Conservation (phyloP, 2,329 filamentous ascomycete genomes). For the Elsinoe australis region DNA sequence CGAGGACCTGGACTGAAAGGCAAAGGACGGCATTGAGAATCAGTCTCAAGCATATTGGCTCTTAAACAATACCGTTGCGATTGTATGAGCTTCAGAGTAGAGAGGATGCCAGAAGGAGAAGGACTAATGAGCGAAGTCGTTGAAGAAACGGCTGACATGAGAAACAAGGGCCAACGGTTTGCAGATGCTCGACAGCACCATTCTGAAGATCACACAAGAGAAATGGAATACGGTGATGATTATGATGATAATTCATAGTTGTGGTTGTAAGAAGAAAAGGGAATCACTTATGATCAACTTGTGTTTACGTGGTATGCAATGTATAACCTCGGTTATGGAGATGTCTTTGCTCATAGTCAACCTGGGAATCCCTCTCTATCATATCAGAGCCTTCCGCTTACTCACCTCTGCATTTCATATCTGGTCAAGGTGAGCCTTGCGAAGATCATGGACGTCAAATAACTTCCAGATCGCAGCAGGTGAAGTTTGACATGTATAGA, state of each 20-base stretch:
- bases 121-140: conserved; percentile 9
- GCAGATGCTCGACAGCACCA: conserved; percentile 5
- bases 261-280: too few species aligned
- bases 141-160: conserved; percentile 9
- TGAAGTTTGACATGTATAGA: background rate
- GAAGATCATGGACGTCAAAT: too few species aligned
- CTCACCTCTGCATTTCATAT: too few species aligned
- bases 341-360: background rate
- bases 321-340: background rate
- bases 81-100: background rate
- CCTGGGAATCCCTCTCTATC: too few species aligned
- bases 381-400: too few species aligned
- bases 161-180: conserved; percentile 12
- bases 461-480: too few species aligned
- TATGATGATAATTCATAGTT: background rate
- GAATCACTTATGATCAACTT: background rate
- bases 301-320: too few species aligned
- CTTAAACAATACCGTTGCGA: conserved; percentile 9
- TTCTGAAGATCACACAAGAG: background rate
- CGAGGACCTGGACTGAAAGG: conserved; percentile 10
- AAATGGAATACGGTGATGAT: background rate
- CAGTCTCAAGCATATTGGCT: conserved; percentile 10
- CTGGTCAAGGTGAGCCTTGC: too few species aligned
- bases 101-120: background rate
- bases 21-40: background rate